phyloP scores from a whole-genome alignment of 2,329 filamentous ascomycete genomes.

The Aspergillus sp. region DNA sequence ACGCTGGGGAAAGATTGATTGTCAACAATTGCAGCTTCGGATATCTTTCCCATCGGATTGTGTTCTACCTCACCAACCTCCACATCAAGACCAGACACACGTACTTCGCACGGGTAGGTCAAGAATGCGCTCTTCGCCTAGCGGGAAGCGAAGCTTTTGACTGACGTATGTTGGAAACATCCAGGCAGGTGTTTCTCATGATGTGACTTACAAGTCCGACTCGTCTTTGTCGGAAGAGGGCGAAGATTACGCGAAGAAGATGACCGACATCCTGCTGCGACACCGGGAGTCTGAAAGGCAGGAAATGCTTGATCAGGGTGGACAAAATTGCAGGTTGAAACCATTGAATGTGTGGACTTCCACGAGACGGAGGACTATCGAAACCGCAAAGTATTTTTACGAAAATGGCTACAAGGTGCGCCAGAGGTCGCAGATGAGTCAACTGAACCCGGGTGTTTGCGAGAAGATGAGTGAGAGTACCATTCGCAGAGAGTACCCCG shows the following conservation, averaged over 20 bases:
- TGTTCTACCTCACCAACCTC: slow-evolving; percentile 95
- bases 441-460: slow-evolving; percentile 92
- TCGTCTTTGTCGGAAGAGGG: slow-evolving; percentile 75
- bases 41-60: slow-evolving; percentile 91
- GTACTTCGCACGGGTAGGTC: slow-evolving; percentile 68
- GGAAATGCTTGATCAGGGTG: slow-evolving; percentile 59
- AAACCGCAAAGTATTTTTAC: slow-evolving; percentile 77
- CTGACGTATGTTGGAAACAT: slow-evolving; percentile 10
- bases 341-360: slow-evolving; percentile 92
- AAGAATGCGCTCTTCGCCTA: background rate
- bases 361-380: slow-evolving; percentile 77
- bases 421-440: slow-evolving; percentile 92
- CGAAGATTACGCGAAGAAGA: slow-evolving; percentile 69
- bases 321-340: slow-evolving; percentile 59
- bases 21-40: slow-evolving; percentile 97
- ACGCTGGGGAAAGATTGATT: slow-evolving; percentile 83
- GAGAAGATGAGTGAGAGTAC: slow-evolving; percentile 82
- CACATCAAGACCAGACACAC: slow-evolving; percentile 94
- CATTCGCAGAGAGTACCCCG: slow-evolving; percentile 74
- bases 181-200: slow-evolving; percentile 68
- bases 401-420: slow-evolving; percentile 74
- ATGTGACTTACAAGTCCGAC: slow-evolving; percentile 88
- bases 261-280: slow-evolving; percentile 73
- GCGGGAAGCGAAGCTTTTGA: background rate
- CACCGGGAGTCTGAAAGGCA: slow-evolving; percentile 77